Conservation (phyloP, 345 rosid species). For the Eucalyptus sp. region DNA sequence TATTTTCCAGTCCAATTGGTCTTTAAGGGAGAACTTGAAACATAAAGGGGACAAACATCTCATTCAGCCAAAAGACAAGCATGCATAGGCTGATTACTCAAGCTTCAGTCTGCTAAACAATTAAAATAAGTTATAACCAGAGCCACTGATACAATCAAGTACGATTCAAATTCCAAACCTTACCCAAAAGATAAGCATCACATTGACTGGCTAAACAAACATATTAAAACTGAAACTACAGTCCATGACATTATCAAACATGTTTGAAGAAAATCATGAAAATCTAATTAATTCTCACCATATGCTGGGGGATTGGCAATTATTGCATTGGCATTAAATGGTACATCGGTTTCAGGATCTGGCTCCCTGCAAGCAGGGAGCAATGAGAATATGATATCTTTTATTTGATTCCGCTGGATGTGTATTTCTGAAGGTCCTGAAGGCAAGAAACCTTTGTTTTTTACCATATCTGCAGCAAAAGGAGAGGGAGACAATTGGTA, state of each 20-base stretch:
- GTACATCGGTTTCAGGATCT: constrained; percentile 19
- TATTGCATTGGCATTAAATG: constrained; percentile 35
- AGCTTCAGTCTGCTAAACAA: background rate
- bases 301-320: constrained; percentile 57
- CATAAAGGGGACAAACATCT: background rate
- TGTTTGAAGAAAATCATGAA: background rate
- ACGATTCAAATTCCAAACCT: background rate
- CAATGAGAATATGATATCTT: constrained; percentile 33
- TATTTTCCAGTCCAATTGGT: background rate
- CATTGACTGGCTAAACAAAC: background rate
- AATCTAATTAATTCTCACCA: constrained; percentile 11
- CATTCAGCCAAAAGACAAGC: background rate
- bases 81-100: background rate
- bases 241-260: background rate
- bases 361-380: constrained; percentile 32
- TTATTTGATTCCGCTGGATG: constrained; percentile 36
- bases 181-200: background rate
- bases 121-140: background rate
- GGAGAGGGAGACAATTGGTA: background rate
- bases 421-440: constrained; percentile 47
- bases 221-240: background rate
- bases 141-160: background rate
- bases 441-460: constrained; percentile 58
- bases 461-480: constrained; percentile 41
- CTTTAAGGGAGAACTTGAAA: background rate